Base-by-base conservation (phyloP, 768 basidiomycete genomes). In the Phylloporus scabripes region DNA sequence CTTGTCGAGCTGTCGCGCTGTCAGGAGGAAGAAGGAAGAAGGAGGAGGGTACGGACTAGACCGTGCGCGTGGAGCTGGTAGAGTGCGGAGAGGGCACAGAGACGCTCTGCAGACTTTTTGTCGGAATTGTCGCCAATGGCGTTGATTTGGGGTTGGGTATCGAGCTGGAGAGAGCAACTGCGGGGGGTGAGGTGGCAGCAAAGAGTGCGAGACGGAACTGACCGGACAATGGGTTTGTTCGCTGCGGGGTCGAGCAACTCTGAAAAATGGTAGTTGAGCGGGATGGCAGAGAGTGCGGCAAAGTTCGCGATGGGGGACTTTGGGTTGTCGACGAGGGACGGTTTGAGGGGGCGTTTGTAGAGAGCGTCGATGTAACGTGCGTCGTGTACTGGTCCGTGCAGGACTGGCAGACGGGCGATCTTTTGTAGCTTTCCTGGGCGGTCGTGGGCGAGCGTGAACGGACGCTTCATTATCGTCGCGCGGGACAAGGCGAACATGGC, bases 1-100 rank as follows among this genome's bases (percentile, higher is more conserved):
- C 36, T 58, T 65, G 49, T 70, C 66, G 33, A 67, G 57, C 68
- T 67, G 38, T 15, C 31, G 7, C 21, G 2, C 24, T 9, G 44
- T 59, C 26, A 61, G 52, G 45, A 0, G 3, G 31, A 23, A 12
- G 5, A 2, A 29, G 9, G 32, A 2, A 20, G 32, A 47, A n/a
- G n/a, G 18, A 38, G 40, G 36, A 46, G 41, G 38, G 32, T 23
- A 76, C 87, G 50, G 65, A 93, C 91, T 41, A 89, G 59, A 23
- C 81, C 82, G 18, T 73, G 61, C 15, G 68, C 67, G 36, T 83
- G 75, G 17, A 94, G 62, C 59, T 93, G 88, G 60, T 85, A 79
- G 29, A 87, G 65, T 7, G 83, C 85, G 38, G 83, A 83, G 21
- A 92, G 68, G 1, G 85, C 83, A 6, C 90, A 88, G n/a, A 92